These are phyloP conservation scores for Berkeleyomyces basicola DNA, from an alignment of 2,329 filamentous ascomycete genomes.

Conservation along the genomic window DNA sequence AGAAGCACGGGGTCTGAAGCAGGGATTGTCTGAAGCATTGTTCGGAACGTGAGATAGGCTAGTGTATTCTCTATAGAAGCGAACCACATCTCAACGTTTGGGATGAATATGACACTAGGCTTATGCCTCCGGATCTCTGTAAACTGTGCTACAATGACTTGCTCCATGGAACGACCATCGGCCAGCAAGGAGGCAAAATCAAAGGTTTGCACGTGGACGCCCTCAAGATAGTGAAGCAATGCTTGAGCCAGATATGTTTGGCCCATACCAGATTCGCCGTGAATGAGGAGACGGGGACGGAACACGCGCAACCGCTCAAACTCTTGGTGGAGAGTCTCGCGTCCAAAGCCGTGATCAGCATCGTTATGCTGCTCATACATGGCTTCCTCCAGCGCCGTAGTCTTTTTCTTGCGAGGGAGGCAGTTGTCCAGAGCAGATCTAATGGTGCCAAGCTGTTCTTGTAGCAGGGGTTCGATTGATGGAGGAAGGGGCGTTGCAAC, in stretches of 20 bases:
- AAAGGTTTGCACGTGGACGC: slow-evolving; percentile 86
- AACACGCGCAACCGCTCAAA: slow-evolving; percentile 84
- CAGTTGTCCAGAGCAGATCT: slow-evolving; percentile 53
- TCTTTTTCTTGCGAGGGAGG: slow-evolving; percentile 69
- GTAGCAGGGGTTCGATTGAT: slow-evolving; percentile 64
- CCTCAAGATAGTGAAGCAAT: slow-evolving; percentile 78
- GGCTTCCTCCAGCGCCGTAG: slow-evolving; percentile 83
- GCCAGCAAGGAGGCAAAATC: slow-evolving; percentile 76
- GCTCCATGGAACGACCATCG: slow-evolving; percentile 70
- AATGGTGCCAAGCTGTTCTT: slow-evolving; percentile 53
- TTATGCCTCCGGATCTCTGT: slow-evolving; percentile 87
- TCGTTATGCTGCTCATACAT: slow-evolving; percentile 79
- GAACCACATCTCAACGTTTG: slow-evolving; percentile 80
- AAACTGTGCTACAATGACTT: slow-evolving; percentile 79
- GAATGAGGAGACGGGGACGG: slow-evolving; percentile 70
- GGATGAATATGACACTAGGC: slow-evolving; percentile 89
- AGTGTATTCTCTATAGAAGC: slow-evolving; percentile 42
- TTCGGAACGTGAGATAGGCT: slow-evolving; percentile 64
- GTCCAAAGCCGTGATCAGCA: slow-evolving; percentile 65
- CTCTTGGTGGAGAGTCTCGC: slow-evolving; percentile 57
- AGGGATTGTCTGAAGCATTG: slow-evolving; percentile 66
- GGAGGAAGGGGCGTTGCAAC: slow-evolving; percentile 67
- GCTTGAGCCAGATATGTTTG: slow-evolving; percentile 79
- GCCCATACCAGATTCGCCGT: slow-evolving; percentile 77
- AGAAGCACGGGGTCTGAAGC: slow-evolving; percentile 81